A percentile compares a stretch with the other conserved stretches of the same genome.
phyloP scores from a whole-genome alignment of 371 early-diverging fungal species.

The Blyttiomyces sp. region DNA sequence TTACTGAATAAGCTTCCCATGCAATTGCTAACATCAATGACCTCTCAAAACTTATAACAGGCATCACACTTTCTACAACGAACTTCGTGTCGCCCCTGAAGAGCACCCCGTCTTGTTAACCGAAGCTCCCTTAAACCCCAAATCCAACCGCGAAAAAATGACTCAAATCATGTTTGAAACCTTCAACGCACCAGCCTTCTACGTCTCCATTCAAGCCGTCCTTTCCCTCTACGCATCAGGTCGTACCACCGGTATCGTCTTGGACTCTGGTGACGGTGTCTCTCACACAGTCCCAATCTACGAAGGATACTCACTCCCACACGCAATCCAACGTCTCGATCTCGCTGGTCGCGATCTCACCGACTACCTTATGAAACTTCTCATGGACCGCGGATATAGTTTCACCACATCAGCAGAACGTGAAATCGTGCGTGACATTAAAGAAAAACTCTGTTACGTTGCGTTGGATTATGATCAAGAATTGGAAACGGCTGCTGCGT shows the following conservation, averaged over 20 bases:
- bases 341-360: conserved; percentile 97
- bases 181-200: conserved; percentile 98
- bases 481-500: conserved; percentile 91
- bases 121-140: conserved; percentile 99
- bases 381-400: conserved; percentile 98
- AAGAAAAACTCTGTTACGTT: conserved; percentile 93
- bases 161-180: conserved; percentile 99
- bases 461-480: conserved; percentile 97
- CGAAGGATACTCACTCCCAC: conserved; percentile 99
- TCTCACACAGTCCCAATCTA: conserved; percentile 99
- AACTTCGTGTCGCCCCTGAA: conserved; percentile 85
- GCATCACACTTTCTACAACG: conserved; percentile 96
- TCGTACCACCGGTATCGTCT: conserved; percentile 99
- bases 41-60: conserved; percentile 11
- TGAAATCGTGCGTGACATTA: conserved; percentile 99
- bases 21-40: background rate
- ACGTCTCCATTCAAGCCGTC: conserved; percentile 99
- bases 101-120: conserved; percentile 99
- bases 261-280: conserved; percentile 99
- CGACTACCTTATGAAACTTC: conserved; percentile 93
- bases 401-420: conserved; percentile 99
- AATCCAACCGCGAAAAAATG: conserved; percentile 99
- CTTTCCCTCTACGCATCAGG: conserved; percentile 98
- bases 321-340: conserved; percentile 98
- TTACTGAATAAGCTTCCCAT: background rate